Evolutionary conservation across 495 filamentous ascomycete species (phyloP).

Genomic region (Hyaloscypha finlandica): DNA sequence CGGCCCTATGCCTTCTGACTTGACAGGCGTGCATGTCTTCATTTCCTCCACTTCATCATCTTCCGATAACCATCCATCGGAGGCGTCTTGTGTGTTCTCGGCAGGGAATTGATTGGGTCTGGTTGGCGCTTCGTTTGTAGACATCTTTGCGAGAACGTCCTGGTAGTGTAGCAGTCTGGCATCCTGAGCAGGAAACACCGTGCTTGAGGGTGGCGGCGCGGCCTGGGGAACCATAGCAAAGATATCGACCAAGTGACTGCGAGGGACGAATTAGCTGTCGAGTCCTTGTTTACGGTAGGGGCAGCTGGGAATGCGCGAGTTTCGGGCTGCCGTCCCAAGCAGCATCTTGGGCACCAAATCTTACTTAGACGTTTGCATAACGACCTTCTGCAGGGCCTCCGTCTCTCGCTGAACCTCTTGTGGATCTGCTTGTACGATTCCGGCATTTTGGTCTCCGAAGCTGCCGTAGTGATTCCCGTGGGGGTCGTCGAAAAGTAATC

Average conservation of each 20-base stretch:
- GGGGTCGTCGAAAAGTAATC: slow-evolving; percentile 55
- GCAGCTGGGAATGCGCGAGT: slow-evolving; percentile 5
- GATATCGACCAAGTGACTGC: slow-evolving; percentile 59
- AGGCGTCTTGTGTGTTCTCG: slow-evolving; percentile 43
- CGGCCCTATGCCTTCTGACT: slow-evolving; percentile 32
- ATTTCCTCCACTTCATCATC: slow-evolving; percentile 30
- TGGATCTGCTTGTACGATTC: slow-evolving; percentile 49
- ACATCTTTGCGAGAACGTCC: slow-evolving; percentile 52
- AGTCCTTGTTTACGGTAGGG: slow-evolving; percentile 16
- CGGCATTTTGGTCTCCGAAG: slow-evolving; percentile 49
- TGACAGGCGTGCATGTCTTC: slow-evolving; percentile 27
- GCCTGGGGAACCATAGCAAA: slow-evolving; percentile 58
- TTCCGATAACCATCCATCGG: slow-evolving; percentile 39
- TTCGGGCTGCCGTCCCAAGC: not conserved
- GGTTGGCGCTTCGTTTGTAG: slow-evolving; percentile 49
- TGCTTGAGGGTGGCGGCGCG: slow-evolving; percentile 35
- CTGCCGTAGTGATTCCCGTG: slow-evolving; percentile 54
- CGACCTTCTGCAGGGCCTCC: slow-evolving; percentile 56
- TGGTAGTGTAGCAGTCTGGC: slow-evolving; percentile 51
- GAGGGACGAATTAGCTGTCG: slow-evolving; percentile 25
- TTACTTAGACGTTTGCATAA: slow-evolving; percentile 58
- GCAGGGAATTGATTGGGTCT: slow-evolving; percentile 42
- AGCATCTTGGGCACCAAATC: slow-evolving; percentile 22
- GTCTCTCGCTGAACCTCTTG: slow-evolving; percentile 59
- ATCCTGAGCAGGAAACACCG: slow-evolving; percentile 41